A percentile compares a stretch with the other conserved stretches of the same genome.
Conservation (phyloP, 176 grass and related monocot species). For the Triticum timopheevii region DNA sequence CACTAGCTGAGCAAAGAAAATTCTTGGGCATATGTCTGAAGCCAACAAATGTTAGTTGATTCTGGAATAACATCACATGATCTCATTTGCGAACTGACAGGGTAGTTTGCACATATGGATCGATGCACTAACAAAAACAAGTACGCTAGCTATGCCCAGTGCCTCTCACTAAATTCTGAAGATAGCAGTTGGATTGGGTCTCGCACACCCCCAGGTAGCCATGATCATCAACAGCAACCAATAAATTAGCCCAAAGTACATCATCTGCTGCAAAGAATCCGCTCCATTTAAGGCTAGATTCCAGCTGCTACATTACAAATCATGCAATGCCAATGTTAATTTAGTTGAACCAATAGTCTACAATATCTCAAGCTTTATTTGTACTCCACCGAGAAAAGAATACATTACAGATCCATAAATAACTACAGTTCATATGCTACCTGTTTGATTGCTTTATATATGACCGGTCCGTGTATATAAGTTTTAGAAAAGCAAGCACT, state of each 20-base stretch:
- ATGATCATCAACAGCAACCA: slow-evolving; percentile 25
- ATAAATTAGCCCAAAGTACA: slow-evolving; percentile 43
- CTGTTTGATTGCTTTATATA: neutral
- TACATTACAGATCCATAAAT: slow-evolving; percentile 15
- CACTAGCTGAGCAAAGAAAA: slow-evolving; percentile 32
- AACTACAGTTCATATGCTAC: neutral
- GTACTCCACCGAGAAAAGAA: slow-evolving; percentile 21
- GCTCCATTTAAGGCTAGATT: slow-evolving; percentile 25
- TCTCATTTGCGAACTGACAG: slow-evolving; percentile 12
- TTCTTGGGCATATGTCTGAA: slow-evolving; percentile 41
- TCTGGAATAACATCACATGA: slow-evolving; percentile 44
- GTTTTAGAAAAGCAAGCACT: slow-evolving; percentile 31
- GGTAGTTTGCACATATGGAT: neutral
- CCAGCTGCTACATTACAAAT: slow-evolving; percentile 36
- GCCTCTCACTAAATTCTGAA: slow-evolving; percentile 38
- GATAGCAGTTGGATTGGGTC: slow-evolving; percentile 41
- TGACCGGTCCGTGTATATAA: neutral
- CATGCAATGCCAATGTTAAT: slow-evolving; percentile 8
- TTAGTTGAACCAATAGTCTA: slow-evolving; percentile 13
- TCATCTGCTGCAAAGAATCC: slow-evolving; percentile 16
- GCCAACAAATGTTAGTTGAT: slow-evolving; percentile 48
- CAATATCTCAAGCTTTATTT: slow-evolving; percentile 10
- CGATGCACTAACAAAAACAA: slow-evolving; percentile 21
- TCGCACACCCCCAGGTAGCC: neutral
- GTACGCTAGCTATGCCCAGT: neutral